phyloP scores from a whole-genome alignment of 495 filamentous ascomycete genomes.

The Aspergillus olivimuriae region DNA sequence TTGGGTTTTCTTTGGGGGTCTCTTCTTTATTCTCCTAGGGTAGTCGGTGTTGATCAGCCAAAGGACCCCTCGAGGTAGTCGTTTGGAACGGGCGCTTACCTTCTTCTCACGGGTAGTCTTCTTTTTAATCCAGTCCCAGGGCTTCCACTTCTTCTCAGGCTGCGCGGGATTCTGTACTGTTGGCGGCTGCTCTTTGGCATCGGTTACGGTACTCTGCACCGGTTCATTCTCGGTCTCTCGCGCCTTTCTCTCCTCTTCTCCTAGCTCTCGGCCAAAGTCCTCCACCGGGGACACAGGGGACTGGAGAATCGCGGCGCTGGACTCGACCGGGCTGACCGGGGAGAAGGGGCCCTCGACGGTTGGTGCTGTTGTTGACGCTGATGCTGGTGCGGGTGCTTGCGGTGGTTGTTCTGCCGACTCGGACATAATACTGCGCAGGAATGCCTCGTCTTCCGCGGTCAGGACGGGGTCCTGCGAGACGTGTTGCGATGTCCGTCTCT shows the following conservation, averaged over 20 bases:
- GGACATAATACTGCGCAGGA: conserved; percentile 43
- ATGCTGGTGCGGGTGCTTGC: conserved; percentile 3
- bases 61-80: neutral
- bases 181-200: conserved; percentile 20
- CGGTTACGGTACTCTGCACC: conserved; percentile 4
- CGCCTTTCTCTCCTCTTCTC: conserved; percentile 26
- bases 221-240: conserved; percentile 16
- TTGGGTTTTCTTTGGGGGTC: conserved; percentile 3
- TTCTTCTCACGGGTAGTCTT: conserved; percentile 37
- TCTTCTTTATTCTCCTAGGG: conserved; percentile 1
- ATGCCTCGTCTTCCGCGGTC: conserved; percentile 49
- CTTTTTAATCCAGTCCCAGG: conserved; percentile 42
- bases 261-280: conserved; percentile 31
- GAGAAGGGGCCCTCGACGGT: neutral
- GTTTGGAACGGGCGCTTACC: conserved; percentile 14
- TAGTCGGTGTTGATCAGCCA: neutral
- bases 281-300: conserved; percentile 35
- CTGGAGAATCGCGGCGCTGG: conserved; percentile 26
- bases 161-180: conserved; percentile 1
- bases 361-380: too few species aligned
- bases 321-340: conserved; percentile 8
- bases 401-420: conserved; percentile 17
- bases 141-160: conserved; percentile 32
- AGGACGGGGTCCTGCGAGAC: conserved; percentile 43
- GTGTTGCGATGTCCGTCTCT: conserved; percentile 23